Evolutionary conservation across 495 filamentous ascomycete species (phyloP), one percentile per base, ranked within the genome.

Genomic region (Haplographium delicatum): DNA sequence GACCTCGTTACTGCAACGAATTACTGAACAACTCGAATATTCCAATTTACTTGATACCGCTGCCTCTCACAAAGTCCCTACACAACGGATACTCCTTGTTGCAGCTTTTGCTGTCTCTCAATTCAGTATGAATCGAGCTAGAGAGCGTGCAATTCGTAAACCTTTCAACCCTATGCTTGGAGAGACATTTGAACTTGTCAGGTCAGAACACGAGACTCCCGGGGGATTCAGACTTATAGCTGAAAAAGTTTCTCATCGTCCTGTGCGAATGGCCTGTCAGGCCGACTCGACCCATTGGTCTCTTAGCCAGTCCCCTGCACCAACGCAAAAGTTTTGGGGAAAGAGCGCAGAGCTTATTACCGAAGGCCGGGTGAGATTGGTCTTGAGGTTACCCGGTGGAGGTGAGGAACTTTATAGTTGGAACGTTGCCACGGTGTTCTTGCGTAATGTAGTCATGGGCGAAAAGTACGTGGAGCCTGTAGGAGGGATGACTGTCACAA

Each of bases 401-500:
- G 79, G 66, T 0, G 81, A 84, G 38, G 91, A 96, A 58, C 73
- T 76, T 48, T 98, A 85, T 68, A 87, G 81, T 62, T 97, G 88
- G 86, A 82, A 75, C 20, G 74, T 83, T 5, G 86, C 90, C 10
- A 96, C 89, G 8, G 85, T 83, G 46, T 97, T 95, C 67, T 74
- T 98, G 47, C 82, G 93, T 38, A 98, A 98, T 60, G 88, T 98
- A 52, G 93, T 98, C 56, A 91, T 93, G 46, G 93, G 93, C 22
- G 93, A 98, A 70, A 97, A 96, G 69, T 98, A 97, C 62, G 85
- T 96, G 25, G 93, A 98, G 68, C 93, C 93, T 1, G 88, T 95
- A 8, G 89, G 89, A 15, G 85, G 78, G 44, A 87, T 97, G 81
- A 78, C 81, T 15, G 79, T 98, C 20, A 66, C 74, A 39, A 87